Evolutionary conservation across 23 red algal species (phyloP), one percentile per base, ranked within the genome.

Genomic region (Gracilariopsis chorda): DNA sequence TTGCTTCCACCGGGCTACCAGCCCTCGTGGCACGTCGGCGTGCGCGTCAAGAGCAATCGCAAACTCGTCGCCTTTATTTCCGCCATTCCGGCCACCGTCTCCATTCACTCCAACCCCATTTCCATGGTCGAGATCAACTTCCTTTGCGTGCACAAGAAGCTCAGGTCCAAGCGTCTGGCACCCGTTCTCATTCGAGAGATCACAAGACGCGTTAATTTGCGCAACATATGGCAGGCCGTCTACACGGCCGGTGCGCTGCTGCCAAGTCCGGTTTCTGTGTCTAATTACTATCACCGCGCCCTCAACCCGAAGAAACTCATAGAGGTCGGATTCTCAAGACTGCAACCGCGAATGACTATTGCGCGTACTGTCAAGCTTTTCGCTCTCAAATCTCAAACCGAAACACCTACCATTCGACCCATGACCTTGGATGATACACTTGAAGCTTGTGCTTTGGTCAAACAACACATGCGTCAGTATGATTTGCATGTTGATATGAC

Each of bases 151-250:
- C 97, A 99, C 92, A 99, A 99, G 83, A 96, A 94, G 55, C 81
- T 99, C 21, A 71, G 97, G 11, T 42, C 83, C 30, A 99, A 96
- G 64, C 93, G 97, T 27, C 80, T 99, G 29, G 93, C 97, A 0
- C 97, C 97, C 30, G 97, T 99, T 36, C 85, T 99, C 25, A 99
- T 99, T 40, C 88, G 90, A 42, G 97, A 99, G 77, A 99, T 99
- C 70, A 96, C 93, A n/a, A 72, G 97, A 56, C 87, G 97, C 51
- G 93, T 91, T 40, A 92, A 95, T 67, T 67, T 83, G 20, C 61
- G 39, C 2, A 70, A 77, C 37, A 90, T 95, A 30, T 96, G 77
- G 71, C 97, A 99, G 64, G 97, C 97, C 29, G 97, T 80, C 8
- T 99, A 99, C 61, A 99, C 97, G 20, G 93, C 97, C 10, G 97